A percentile compares a stretch with the other conserved stretches of the same genome.
Conservation (phyloP, 2,329 filamentous ascomycete species). For the Falciphora oryzae region DNA sequence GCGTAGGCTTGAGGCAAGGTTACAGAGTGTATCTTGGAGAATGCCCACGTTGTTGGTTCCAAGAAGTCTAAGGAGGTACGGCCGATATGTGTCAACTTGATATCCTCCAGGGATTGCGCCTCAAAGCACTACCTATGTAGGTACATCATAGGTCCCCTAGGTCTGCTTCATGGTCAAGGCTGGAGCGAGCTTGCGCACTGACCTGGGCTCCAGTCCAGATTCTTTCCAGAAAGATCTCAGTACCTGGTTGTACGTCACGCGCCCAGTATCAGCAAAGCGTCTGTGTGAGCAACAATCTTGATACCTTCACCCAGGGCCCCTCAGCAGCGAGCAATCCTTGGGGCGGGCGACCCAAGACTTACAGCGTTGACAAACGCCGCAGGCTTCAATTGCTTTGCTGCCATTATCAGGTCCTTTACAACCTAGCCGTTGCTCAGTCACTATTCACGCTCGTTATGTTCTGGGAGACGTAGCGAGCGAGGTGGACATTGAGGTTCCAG, state of each 20-base stretch:
- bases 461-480: neutral
- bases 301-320: no score
- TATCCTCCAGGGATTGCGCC: no score
- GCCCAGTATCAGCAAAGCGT: neutral
- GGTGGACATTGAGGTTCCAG: no score
- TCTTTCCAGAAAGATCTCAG: conserved; percentile 79
- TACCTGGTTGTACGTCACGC: conserved; percentile 47
- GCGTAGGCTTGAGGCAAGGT: neutral
- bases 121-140: neutral
- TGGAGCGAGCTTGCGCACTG: conserved; percentile 17
- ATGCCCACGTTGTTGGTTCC: conserved; percentile 25
- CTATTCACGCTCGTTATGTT: neutral
- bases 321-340: no score
- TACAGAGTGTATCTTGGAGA: neutral
- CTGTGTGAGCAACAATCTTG: conserved; percentile 1
- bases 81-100: neutral
- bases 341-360: neutral
- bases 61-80: conserved; percentile 29
- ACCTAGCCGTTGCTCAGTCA: neutral
- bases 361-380: conserved; percentile 27
- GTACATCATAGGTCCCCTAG: neutral
- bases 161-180: neutral
- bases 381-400: conserved; percentile 22
- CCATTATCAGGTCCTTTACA: conserved; percentile 18
- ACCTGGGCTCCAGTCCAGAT: conserved; percentile 88